Evolutionary conservation across 1,284 basidiomycete species (phyloP), one percentile per base, ranked within the genome.

Genomic region (Anthracocystis setariae): DNA sequence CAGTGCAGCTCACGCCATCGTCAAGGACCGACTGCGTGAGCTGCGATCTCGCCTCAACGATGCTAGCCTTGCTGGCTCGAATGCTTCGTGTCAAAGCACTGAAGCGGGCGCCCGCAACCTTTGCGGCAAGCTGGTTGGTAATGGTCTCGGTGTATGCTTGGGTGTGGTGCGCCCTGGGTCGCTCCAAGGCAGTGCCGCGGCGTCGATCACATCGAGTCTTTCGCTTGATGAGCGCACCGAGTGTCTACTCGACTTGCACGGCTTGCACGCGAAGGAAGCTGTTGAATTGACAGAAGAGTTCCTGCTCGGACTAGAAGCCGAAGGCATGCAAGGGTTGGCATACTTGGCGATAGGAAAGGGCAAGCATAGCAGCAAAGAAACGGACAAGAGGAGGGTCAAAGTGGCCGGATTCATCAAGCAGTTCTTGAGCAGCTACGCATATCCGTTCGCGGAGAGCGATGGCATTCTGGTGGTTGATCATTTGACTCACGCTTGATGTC

Each of bases 271-370:
- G 1, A 90, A 89, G 63, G 96, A 98, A 82, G 95, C 92, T 8
- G 90, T 91, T 1, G 92, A 96, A 72, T 90, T 97, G 27, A 83
- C 94, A 64, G 93, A 96, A 79, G 89, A 92, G 77, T 98, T 96
- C 82, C 85, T 98, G 73, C 87, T 76, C 42, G 49, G 83, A 89
- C 86, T 96, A 63, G 94, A 96, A 83, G 86, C 87, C 25, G 93
- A 95, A 80, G 88, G 90, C 78, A 94, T 90, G 35, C 70, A 77
- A 69, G 92, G 94, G 88, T 18, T 84, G 42, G 81, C 81, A 1
- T 98, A 91, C 82, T 84, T 93, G 23, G 88, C 98, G 32, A 92
- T 98, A 4, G 95, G 96, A 10, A 93, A 96, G 83, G 93, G 94
- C 83, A 94, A 93, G 84, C 95, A 98, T 82, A 93, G 92, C 1